Conservation (phyloP, 2,329 filamentous ascomycete genomes). For the Colletotrichum horii region DNA sequence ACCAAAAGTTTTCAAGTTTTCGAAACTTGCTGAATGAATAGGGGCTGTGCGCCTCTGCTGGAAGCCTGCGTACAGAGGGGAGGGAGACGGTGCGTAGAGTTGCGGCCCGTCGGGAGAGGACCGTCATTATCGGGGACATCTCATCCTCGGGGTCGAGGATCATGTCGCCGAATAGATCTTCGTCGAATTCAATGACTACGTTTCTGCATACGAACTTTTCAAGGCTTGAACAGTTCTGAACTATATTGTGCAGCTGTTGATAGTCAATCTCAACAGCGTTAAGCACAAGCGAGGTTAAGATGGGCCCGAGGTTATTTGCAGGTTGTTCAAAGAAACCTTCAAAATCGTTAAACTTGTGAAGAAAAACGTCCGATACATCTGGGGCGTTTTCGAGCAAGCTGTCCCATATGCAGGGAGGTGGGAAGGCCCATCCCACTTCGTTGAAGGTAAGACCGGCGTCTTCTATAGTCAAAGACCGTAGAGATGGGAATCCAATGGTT, state of each 20-base stretch:
- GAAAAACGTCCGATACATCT: background rate
- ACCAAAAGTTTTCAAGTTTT: background rate
- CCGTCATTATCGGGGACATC: background rate
- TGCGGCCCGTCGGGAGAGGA: background rate
- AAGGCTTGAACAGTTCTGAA: background rate
- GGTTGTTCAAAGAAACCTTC: background rate
- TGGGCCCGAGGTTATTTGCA: background rate
- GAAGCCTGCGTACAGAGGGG: background rate
- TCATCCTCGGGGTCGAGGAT: background rate
- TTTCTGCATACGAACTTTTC: background rate
- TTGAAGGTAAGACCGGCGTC: too few relatives aligned
- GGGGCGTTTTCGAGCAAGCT: background rate
- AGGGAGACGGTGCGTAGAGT: background rate
- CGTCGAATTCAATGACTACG: background rate
- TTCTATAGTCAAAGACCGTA: background rate
- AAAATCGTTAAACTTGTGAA: background rate
- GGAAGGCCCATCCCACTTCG: background rate
- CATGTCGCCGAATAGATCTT: fast-evolving
- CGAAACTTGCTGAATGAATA: background rate
- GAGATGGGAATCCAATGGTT: background rate
- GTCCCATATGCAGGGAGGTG: background rate
- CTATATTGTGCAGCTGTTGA: fast-evolving
- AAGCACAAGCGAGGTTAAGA: background rate
- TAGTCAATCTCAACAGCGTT: background rate
- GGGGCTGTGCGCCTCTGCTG: background rate